These are phyloP conservation scores for Gynochthodes officinalis DNA, from an alignment of 257 asterid genomes.

Conservation along the genomic window DNA sequence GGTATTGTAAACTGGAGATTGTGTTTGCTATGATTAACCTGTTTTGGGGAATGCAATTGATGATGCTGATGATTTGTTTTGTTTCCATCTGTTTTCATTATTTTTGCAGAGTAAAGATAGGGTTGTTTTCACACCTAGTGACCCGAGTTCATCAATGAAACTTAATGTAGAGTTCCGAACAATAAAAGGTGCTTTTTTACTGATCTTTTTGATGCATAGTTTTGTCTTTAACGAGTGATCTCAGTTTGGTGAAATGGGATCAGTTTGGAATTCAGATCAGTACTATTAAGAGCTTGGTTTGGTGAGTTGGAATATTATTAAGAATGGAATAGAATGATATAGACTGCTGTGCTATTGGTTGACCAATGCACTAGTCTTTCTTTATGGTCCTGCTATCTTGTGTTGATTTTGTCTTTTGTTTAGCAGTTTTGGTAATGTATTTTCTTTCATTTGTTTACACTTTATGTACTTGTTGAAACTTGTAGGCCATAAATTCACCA, in stretches of 20 bases:
- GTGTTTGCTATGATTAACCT: neutral
- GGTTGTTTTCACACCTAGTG: constrained; percentile 58
- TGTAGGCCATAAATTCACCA: constrained; percentile 73
- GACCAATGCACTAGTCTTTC: neutral
- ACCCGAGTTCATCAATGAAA: constrained; percentile 58
- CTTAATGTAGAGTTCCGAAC: constrained; percentile 77
- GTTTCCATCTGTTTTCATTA: neutral
- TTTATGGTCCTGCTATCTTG: neutral
- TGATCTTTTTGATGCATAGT: neutral
- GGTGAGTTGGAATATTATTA: neutral
- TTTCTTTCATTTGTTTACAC: constrained; percentile 6
- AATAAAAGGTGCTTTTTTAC: constrained; percentile 56
- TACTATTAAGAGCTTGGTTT: neutral
- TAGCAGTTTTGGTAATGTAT: constrained; percentile 6
- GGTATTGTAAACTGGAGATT: neutral
- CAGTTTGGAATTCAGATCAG: neutral
- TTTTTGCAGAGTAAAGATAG: constrained; percentile 60
- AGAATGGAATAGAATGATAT: neutral
- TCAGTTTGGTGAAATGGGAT: constrained; percentile 1
- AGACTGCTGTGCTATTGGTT: neutral
- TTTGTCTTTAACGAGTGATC: constrained; percentile 5
- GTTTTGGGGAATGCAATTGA: constrained; percentile 1
- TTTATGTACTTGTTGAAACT: constrained; percentile 8
- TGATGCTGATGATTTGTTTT: constrained; percentile 5
- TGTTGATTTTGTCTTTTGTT: constrained; percentile 8